Evolutionary conservation across 208 protist genomes (phyloP), one percentile per base, ranked within the genome.

Genomic region (Acanthamoeba culbertsoni): DNA sequence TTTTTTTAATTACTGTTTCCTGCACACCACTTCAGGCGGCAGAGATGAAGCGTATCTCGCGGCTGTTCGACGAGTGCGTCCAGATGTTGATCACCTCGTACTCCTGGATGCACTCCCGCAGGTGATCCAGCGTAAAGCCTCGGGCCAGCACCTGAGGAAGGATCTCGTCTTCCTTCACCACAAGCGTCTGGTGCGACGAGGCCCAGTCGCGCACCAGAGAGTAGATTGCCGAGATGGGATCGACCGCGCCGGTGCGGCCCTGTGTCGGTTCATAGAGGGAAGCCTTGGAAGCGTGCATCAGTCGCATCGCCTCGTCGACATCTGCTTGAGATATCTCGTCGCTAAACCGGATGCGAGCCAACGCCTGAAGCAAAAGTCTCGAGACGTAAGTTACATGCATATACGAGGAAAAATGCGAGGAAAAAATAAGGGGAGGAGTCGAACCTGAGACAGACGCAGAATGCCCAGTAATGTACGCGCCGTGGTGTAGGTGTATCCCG

Each of bases 401-500:
- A 35, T 12, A 93, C 45, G 14, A 43, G 42, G 48, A 92, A 92
- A n/a, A 68, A 23, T 26, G 8, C 26, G 28, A 14, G 31, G 63
- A 53, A 23, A 37, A 5, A 95, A 77, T 23, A 31, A 26, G 4
- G 31, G 14, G 45, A 77, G 8, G 8, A 95, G 93, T 18, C 95
- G 63, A 5, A 97, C 97, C 62, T 97, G 96, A 16, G 96, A 63
- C 4, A 98, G 90, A 53, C 98, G 95, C 28, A 98, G 63, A 63
- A 98, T 98, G 59, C 96, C 96, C 26, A 98, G 96, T 18, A 98
- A 93, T 10, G 97, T 96, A 45, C 98, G 91, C 7, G 97, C 95
- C 7, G 96, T 96, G 0, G 96, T 96, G 92, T 97, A 96, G 0
- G 93, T 68, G 42, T 84, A 91, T 33, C 59, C 92, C 6, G 16